Evolutionary conservation across 352 stramenopile species (phyloP), one percentile per base, ranked within the genome.

Genomic region (Phytophthora pistaciae): DNA sequence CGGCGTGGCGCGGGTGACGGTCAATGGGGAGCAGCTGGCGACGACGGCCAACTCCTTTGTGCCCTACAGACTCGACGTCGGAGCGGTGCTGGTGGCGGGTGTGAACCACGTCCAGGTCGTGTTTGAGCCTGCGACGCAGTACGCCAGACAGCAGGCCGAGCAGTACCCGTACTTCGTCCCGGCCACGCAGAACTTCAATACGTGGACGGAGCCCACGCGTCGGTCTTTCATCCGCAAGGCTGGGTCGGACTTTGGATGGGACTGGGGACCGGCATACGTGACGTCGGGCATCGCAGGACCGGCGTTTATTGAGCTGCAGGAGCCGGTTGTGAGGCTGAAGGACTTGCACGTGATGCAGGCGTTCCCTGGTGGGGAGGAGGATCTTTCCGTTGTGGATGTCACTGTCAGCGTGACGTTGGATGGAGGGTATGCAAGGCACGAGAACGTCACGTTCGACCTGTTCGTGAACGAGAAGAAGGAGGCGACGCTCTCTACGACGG

Each of bases 221-320:
- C 89, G 90, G 3, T 85, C 81, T 1, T 97, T 96, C 68, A 73
- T 95, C 10, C 86, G 90, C n/a, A 97, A 97, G 62, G 87, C 90
- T 0, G 88, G 88, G 0, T 93, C 87, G 8, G 90, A 95, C 66
- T 97, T 96, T 76, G 90, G 90, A 3, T 97, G 90, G 90, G 90
- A 97, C 60, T 97, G 90, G 90, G 90, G 90, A 0, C 90, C 89
- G 11, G 88, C 89, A 29, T 94, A 79, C 60, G 74, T 87, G 5
- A 91, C 83, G 13, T 75, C 80, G 7, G 89, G 89, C 5, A 91
- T 96, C 60, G 73, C 84, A 23, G 86, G 83, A 1, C n/a, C 33
- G 18, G 89, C 71, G 13, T 86, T 76, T 50, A 49, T 96, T 23
- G 77, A 92, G 60, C 66, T 80, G 1, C 25, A 67, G 31, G 52